Conservation (phyloP, 1,139 yeast genomes). For the Suhomyces coccinellae region DNA sequence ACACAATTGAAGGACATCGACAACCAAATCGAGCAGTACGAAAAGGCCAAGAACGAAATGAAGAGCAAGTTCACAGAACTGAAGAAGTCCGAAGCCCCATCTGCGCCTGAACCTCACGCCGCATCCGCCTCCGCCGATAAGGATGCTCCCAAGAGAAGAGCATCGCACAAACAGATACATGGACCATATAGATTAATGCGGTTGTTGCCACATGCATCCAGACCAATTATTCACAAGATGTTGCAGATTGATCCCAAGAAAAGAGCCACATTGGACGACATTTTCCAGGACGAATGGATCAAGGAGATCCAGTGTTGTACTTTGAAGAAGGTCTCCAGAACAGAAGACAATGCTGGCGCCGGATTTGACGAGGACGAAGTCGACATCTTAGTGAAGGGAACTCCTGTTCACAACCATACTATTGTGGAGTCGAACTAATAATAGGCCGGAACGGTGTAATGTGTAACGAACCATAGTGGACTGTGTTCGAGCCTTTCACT, state of each 20-base stretch:
- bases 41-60: slow-evolving; percentile 36
- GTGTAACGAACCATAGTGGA: slow-evolving; percentile 1
- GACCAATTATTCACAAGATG: slow-evolving; percentile 77
- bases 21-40: slow-evolving; percentile 39
- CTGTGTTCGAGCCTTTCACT: background rate
- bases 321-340: slow-evolving; percentile 26
- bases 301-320: slow-evolving; percentile 54
- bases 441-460: background rate
- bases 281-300: slow-evolving; percentile 73
- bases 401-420: slow-evolving; percentile 46
- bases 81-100: slow-evolving; percentile 13
- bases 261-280: slow-evolving; percentile 70
- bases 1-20: slow-evolving; percentile 40
- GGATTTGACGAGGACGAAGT: slow-evolving; percentile 43
- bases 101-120: background rate
- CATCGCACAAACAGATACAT: slow-evolving; percentile 46
- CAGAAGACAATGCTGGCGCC: slow-evolving; percentile 26
- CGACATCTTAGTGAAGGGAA: slow-evolving; percentile 38
- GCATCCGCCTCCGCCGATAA: slow-evolving; percentile 7
- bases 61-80: slow-evolving; percentile 32
- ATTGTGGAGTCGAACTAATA: slow-evolving; percentile 21
- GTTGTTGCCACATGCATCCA: slow-evolving; percentile 80
- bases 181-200: slow-evolving; percentile 92
- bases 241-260: slow-evolving; percentile 63
- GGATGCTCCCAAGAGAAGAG: slow-evolving; percentile 24